Base-by-base conservation (phyloP, 371 early-diverging fungal genomes). In the Apophysomyces ossiformis region DNA sequence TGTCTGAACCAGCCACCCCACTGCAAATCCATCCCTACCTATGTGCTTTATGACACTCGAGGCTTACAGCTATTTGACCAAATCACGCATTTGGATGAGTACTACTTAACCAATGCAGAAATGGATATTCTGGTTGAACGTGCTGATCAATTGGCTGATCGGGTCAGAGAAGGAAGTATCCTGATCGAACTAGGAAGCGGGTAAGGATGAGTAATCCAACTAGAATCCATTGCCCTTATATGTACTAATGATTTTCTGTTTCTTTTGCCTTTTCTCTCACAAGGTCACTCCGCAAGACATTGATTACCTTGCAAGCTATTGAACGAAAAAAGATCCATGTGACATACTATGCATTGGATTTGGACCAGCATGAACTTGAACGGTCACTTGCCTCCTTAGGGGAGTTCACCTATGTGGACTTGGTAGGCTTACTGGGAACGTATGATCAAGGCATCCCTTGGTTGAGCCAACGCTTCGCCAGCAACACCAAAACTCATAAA, bases 301-400 rank as follows among this genome's bases (percentile, higher is more conserved):
- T 88, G 57, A 75, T 93, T 37, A 78, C 96, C 5, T 82, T 95
- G 7, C 78, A 91, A 13, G 90, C 92, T 1, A 85, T 96, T 7
- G 89, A 92, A 70, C 70, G 76, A 63, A 83, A 76, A 44, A 79
- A 82, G 54, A 80, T 81, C 36, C 83, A 82, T 26, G 82, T 94
- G 16, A 88, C 88, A 0, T 96, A 95, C 76, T 95, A 92, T 70
- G 96, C 97, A n/a, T 79, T 96, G n/a, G 97, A 96, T 69, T 87
- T 96, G 37, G 92, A 93, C 71, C 88, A 89, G 16, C 73, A 85
- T 18, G 93, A 94, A 39, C 78, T 96, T n/a, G 85, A 86, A 38
- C 84, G 87, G 46, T 86, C 87, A 1, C 64, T 90, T 7, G 56
- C 69, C 0, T 85, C 86, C 0, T 67, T 90, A 2, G 80, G 81